Conservation (phyloP, 129 eudicot species). For the Pseudognaphalium luteoalbum region DNA sequence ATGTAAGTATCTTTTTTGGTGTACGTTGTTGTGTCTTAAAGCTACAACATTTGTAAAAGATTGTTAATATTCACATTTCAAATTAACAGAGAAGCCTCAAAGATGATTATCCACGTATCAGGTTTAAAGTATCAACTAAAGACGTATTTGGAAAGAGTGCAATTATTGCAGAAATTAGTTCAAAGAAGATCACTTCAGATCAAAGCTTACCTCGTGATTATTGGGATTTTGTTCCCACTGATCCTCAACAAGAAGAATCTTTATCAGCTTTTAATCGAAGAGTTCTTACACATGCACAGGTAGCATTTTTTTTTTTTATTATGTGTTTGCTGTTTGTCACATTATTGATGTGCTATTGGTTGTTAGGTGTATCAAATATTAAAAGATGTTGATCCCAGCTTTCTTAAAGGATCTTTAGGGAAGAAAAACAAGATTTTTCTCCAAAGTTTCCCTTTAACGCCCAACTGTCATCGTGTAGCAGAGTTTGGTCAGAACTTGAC, state of each 20-base stretch:
- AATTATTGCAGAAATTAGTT: conserved; percentile 51
- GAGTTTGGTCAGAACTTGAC: conserved; percentile 76
- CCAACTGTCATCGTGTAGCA: conserved; percentile 81
- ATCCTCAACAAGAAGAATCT: conserved; percentile 48
- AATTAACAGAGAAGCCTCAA: conserved; percentile 50
- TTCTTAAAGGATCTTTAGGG: conserved; percentile 45
- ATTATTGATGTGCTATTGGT: conserved; percentile 4
- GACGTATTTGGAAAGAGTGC: conserved; percentile 79
- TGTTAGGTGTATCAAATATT: conserved; percentile 63
- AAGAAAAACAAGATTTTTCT: conserved; percentile 58
- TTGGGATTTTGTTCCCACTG: conserved; percentile 75
- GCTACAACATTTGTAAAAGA: conserved; percentile 13
- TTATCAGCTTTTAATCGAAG: conserved; percentile 43
- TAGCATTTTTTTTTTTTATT: conserved; percentile 18
- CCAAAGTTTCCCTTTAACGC: conserved; percentile 72
- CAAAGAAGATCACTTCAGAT: conserved; percentile 14
- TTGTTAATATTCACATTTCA: neutral
- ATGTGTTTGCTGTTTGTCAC: neutral
- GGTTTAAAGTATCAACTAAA: conserved; percentile 61
- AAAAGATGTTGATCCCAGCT: conserved; percentile 50
- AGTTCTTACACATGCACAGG: conserved; percentile 78
- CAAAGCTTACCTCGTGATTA: conserved; percentile 51
- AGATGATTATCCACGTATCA: conserved; percentile 55
- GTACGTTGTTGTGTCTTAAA: neutral
- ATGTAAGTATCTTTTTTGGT: conserved; percentile 55